Evolutionary conservation across 2,329 filamentous ascomycete genomes (phyloP).

Genomic region (Coniochaeta sp.): DNA sequence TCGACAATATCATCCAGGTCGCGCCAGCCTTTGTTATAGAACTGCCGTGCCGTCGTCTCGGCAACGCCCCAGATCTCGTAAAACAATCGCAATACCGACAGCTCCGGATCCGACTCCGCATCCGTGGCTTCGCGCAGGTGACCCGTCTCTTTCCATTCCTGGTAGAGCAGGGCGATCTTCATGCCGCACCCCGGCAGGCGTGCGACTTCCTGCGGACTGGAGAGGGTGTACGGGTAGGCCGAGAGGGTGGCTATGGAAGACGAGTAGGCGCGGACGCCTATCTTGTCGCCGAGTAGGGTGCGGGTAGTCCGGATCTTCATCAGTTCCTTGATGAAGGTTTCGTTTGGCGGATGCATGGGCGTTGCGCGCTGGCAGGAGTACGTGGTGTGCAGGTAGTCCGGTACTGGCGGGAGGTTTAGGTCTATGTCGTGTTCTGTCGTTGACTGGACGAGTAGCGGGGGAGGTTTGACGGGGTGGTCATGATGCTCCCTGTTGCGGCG

Average conservation of each 20-base stretch:
- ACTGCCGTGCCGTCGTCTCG: slow-evolving; percentile 69
- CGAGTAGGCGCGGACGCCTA: slow-evolving; percentile 80
- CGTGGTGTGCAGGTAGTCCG: slow-evolving; percentile 54
- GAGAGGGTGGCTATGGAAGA: slow-evolving; percentile 76
- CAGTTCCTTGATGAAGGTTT: slow-evolving; percentile 65
- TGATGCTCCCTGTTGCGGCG: slow-evolving; percentile 8
- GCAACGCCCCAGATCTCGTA: slow-evolving; percentile 91
- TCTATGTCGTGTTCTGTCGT: slow-evolving; percentile 70
- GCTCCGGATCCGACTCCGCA: slow-evolving; percentile 54
- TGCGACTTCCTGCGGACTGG: slow-evolving; percentile 34
- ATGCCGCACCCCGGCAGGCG: slow-evolving; percentile 70
- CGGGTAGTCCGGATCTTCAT: slow-evolving; percentile 67
- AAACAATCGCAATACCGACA: slow-evolving; percentile 62
- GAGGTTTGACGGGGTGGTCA: slow-evolving; percentile 10
- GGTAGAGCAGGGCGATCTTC: slow-evolving; percentile 72
- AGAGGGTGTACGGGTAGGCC: slow-evolving; percentile 60
- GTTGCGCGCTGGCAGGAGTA: slow-evolving; percentile 81
- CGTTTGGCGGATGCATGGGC: slow-evolving; percentile 62
- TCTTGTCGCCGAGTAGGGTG: slow-evolving; percentile 63
- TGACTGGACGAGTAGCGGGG: slow-evolving; percentile 53
- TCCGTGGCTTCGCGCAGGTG: slow-evolving; percentile 55
- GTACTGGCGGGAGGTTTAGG: slow-evolving; percentile 52
- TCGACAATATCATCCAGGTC: slow-evolving; percentile 83
- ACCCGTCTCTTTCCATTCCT: slow-evolving; percentile 61
- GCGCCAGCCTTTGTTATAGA: slow-evolving; percentile 72